Evolutionary conservation across 2,329 filamentous ascomycete species (phyloP).

Genomic region (Emmonsia crescens): DNA sequence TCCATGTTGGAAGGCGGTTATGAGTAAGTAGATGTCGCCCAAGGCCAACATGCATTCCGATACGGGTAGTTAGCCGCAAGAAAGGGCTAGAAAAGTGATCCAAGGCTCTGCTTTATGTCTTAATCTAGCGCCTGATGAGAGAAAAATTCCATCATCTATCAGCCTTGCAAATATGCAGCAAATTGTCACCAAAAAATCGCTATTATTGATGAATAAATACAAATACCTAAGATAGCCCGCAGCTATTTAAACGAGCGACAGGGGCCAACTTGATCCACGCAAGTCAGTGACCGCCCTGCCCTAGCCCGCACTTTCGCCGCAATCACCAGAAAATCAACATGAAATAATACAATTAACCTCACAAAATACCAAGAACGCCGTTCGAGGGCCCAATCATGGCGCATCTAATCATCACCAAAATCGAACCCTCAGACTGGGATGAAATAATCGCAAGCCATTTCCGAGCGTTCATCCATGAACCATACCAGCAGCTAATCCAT

Average conservation of each 20-base stretch:
- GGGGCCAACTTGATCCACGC: too few relatives aligned
- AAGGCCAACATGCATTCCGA: not conserved
- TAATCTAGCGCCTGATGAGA: not conserved
- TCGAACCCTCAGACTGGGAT: slow-evolving; percentile 11
- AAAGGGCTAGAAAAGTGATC: too few relatives aligned
- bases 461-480: slow-evolving; percentile 8
- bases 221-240: too few relatives aligned
- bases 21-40: not conserved
- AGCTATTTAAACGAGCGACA: too few relatives aligned
- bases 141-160: not conserved
- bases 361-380: not conserved
- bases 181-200: too few relatives aligned
- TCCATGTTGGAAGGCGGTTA: not conserved
- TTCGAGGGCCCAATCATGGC: not conserved
- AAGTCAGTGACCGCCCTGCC: too few relatives aligned
- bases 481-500: slow-evolving; percentile 6
- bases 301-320: not conserved
- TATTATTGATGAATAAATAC: not conserved
- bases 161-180: too few relatives aligned
- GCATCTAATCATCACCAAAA: slow-evolving; percentile 3
- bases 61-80: not conserved
- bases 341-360: too few relatives aligned
- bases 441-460: slow-evolving; percentile 10
- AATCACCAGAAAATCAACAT: not conserved
- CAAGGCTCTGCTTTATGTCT: too few relatives aligned